Evolutionary conservation across 1,284 basidiomycete species (phyloP).

Genomic region (Nidula niveotomentosa): DNA sequence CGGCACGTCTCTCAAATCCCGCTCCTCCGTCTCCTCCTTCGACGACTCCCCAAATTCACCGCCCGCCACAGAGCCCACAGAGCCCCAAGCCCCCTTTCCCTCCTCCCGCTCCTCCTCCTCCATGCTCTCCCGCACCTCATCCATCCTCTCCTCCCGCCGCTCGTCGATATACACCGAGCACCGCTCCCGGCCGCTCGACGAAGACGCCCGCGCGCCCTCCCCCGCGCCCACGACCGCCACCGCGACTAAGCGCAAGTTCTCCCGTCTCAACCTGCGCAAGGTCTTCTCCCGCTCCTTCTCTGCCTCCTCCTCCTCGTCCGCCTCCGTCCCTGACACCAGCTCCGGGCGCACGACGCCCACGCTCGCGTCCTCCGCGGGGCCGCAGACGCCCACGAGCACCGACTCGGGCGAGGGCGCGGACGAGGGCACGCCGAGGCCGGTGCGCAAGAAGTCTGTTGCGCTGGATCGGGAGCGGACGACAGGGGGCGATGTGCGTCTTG

Average conservation of each 20-base stretch:
- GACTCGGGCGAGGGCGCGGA: constrained; percentile 18
- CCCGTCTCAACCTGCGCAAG: constrained; percentile 34
- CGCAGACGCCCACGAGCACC: constrained; percentile 25
- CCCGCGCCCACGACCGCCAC: constrained; percentile 27
- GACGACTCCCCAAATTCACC: no score
- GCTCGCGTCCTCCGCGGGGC: constrained; percentile 18
- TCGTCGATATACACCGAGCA: constrained; percentile 8
- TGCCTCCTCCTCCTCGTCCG: constrained; percentile 26
- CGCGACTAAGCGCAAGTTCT: constrained; percentile 30
- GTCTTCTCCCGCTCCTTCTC: no score
- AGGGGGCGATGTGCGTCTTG: constrained; percentile 5
- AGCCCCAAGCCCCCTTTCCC: no score
- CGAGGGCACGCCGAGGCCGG: constrained; percentile 13
- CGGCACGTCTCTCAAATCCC: constrained; percentile 17
- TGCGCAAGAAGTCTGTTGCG: constrained; percentile 2
- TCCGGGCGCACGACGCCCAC: constrained; percentile 21
- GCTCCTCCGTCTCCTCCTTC: constrained; percentile 21
- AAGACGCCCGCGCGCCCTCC: constrained; percentile 27
- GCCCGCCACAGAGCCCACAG: no score
- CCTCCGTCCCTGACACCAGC: constrained; percentile 8
- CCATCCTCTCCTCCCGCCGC: constrained; percentile 5
- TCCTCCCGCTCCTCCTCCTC: not conserved
- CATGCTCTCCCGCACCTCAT: constrained; percentile 8
- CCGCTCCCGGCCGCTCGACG: constrained; percentile 10
- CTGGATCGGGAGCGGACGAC: constrained; percentile 2